These are phyloP conservation scores for Fusarium decemcellulare DNA, from an alignment of 2,329 filamentous ascomycete species.

Conservation along the genomic window DNA sequence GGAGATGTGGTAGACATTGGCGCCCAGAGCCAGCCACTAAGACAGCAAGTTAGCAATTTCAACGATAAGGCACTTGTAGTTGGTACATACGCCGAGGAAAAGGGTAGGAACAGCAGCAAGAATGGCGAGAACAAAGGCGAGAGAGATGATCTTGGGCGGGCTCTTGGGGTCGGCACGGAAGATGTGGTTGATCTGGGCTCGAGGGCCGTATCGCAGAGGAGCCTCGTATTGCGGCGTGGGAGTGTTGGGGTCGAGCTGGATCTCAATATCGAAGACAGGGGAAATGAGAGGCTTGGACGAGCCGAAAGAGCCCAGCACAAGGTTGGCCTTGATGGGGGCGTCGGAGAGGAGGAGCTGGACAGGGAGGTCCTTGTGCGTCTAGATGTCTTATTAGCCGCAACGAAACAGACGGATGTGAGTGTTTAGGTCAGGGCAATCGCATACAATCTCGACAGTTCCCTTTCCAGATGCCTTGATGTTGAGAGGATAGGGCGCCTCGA, in stretches of 20 bases:
- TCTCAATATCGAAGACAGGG: constrained; percentile 79
- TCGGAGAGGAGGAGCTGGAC: constrained; percentile 80
- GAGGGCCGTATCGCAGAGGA: constrained; percentile 86
- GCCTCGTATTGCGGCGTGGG: constrained; percentile 73
- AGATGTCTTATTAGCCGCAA: constrained; percentile 45
- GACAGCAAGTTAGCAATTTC: constrained; percentile 38
- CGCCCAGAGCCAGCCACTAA: constrained; percentile 86
- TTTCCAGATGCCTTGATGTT: constrained; percentile 90
- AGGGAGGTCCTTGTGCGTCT: constrained; percentile 93
- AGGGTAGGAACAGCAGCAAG: constrained; percentile 81
- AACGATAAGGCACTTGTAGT: too few species aligned
- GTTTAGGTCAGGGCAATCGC: constrained; percentile 45
- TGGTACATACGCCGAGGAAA: constrained; percentile 73
- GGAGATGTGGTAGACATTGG: constrained; percentile 83
- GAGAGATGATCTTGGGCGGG: constrained; percentile 83
- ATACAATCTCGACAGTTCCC: constrained; percentile 86
- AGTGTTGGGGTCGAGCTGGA: constrained; percentile 74
- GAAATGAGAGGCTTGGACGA: constrained; percentile 76
- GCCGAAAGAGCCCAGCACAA: constrained; percentile 91
- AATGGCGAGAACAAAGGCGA: constrained; percentile 83
- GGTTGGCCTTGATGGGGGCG: constrained; percentile 80
- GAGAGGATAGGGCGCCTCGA: constrained; percentile 91
- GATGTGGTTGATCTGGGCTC: constrained; percentile 89
- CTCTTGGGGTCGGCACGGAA: constrained; percentile 86
- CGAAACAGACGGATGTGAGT: background rate